A percentile compares a stretch with the other conserved stretches of the same genome.
These are phyloP conservation scores for Murraya paniculata DNA, from an alignment of 345 rosid genomes.

Conservation along the genomic window DNA sequence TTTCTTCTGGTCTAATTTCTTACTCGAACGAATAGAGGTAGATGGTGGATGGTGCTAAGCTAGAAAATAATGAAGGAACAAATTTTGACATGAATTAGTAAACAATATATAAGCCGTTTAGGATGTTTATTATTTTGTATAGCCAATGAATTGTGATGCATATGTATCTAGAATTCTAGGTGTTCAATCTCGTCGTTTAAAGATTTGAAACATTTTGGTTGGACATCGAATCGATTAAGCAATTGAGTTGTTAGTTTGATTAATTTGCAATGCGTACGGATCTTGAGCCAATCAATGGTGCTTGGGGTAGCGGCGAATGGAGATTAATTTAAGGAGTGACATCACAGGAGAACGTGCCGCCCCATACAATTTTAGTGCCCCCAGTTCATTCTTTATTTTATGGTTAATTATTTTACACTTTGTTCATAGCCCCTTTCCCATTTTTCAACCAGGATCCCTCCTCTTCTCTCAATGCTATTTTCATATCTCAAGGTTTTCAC, in stretches of 20 bases:
- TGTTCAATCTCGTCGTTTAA: neutral
- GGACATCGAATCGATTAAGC: neutral
- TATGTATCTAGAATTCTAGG: too few relatives aligned
- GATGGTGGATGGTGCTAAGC: too few relatives aligned
- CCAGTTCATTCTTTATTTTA: neutral
- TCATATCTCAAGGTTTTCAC: neutral
- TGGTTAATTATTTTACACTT: neutral
- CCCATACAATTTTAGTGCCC: neutral
- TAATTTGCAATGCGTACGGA: neutral
- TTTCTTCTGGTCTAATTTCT: too few relatives aligned
- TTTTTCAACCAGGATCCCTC: constrained; percentile 28
- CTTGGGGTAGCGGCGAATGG: neutral
- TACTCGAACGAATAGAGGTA: too few relatives aligned
- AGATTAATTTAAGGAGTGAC: neutral
- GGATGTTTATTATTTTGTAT: too few relatives aligned
- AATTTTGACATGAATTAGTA: too few relatives aligned
- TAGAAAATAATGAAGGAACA: too few relatives aligned
- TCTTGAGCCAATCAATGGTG: neutral
- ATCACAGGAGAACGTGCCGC: neutral
- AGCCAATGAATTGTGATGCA: too few relatives aligned
- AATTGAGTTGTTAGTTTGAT: neutral
- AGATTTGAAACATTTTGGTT: neutral
- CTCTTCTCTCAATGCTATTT: constrained; percentile 22
- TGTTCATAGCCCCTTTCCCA: constrained; percentile 12
- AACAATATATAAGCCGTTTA: too few relatives aligned